These are phyloP conservation scores for Babesia gibsoni DNA, from an alignment of 169 alveolate genomes.

Conservation along the genomic window DNA sequence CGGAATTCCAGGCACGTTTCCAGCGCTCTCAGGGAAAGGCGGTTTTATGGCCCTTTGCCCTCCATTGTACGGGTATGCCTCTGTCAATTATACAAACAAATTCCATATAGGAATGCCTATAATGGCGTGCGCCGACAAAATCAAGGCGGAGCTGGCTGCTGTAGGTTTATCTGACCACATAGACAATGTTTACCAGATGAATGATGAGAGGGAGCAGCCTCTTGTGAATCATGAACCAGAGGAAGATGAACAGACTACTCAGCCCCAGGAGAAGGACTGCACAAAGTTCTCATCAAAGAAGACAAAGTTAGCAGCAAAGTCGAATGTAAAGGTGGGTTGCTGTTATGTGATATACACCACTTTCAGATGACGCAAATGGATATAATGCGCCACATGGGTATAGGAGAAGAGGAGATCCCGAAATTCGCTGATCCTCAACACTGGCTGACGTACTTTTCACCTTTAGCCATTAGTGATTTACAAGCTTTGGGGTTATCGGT, in stretches of 20 bases:
- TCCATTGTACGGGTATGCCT: conserved; percentile 96
- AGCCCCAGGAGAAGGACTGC: conserved; percentile 62
- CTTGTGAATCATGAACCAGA: no score
- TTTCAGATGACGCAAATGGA: conserved; percentile 84
- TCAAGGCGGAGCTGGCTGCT: conserved; percentile 80
- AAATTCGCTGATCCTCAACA: conserved; percentile 92
- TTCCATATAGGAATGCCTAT: conserved; percentile 88
- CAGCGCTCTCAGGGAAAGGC: conserved; percentile 92
- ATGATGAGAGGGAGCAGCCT: no score
- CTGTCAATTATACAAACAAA: neutral
- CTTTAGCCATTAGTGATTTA: conserved; percentile 88
- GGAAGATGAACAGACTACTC: neutral
- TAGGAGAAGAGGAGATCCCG: conserved; percentile 91
- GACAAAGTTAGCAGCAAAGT: conserved; percentile 84
- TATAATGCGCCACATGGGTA: conserved; percentile 89
- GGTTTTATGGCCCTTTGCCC: conserved; percentile 96
- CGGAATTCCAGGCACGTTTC: conserved; percentile 96
- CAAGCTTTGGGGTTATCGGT: conserved; percentile 69
- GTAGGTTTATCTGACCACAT: neutral
- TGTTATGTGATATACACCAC: neutral
- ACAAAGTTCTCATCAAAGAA: conserved; percentile 77
- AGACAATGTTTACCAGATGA: neutral
- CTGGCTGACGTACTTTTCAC: conserved; percentile 98
- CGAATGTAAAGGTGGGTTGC: conserved; percentile 69
- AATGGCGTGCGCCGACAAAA: conserved; percentile 94